Base-by-base conservation (phyloP, 768 basidiomycete genomes). In the Lactifluus volemus region DNA sequence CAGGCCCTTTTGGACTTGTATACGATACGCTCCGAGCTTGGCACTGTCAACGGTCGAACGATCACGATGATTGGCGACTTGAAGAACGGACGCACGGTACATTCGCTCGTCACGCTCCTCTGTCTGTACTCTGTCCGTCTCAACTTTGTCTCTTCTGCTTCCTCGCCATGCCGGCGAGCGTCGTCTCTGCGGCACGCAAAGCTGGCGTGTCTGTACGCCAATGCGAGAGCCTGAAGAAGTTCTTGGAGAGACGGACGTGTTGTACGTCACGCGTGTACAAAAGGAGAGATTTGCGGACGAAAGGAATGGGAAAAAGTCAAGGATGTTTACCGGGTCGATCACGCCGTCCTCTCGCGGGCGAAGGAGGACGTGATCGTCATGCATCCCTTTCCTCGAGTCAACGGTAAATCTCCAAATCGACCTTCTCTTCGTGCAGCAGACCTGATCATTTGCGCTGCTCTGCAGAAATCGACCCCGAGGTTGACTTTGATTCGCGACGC, bases 301-400 rank as follows among this genome's bases (percentile, higher is more conserved):
- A 67, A 77, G 74, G 96, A 95, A 71, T 99, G 93, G 91, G 77
- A 86, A 65, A 80, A 84, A 49, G 92, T 97, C 68, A 97, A 92
- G 77, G 89, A 96, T 70, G 83, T 86, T 15, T 98, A 96, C 72
- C 79, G 92, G 38, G 84, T 99, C 57, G 92, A 98, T 73, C 97
- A 98, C 69, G 90, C 95, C 11, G 84, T 98, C 36, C 79, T 99
- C 30, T 85, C 93, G 5, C 80, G 89, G 47, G 96, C 97, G 10
- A 98, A 98, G 77, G 88, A 92, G 65, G 90, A 94, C 55, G 92
- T 97, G 85, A 98, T 98, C 60, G 93, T 98, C 65, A 96, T 99
- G 94, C 97, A 99, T 73, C 97, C 97, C n/a, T 78, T 99, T 21
- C 97, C 97, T 14, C 76, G 97, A 68, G 85, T 96, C 53, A 92